These are phyloP conservation scores for Theobroma cacao DNA, from an alignment of 345 rosid genomes.

Conservation along the genomic window DNA sequence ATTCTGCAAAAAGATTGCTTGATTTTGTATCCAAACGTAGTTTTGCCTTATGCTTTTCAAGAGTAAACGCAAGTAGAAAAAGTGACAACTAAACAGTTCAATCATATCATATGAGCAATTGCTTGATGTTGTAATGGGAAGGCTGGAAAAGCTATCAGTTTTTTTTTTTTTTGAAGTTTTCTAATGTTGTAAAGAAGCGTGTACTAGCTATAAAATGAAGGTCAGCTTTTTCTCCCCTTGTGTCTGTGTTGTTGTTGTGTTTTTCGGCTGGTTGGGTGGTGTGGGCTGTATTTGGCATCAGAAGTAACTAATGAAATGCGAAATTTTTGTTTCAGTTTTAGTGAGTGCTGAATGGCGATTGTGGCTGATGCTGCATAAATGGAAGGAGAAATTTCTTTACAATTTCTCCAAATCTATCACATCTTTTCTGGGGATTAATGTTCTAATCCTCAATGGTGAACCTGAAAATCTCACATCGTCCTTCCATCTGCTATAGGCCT, in stretches of 20 bases:
- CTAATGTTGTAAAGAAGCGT: background rate
- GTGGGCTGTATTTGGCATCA: background rate
- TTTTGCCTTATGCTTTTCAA: background rate
- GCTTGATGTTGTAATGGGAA: background rate
- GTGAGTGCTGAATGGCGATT: conserved; percentile 29
- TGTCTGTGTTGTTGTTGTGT: background rate
- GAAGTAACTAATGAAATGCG: conserved; percentile 10
- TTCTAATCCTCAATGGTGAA: conserved; percentile 48
- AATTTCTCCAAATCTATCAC: conserved; percentile 26
- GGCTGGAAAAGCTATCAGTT: background rate
- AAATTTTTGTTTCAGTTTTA: conserved; percentile 18
- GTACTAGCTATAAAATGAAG: background rate
- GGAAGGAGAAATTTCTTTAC: conserved; percentile 31
- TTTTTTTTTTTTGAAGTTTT: background rate
- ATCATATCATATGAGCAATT: background rate
- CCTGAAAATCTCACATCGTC: conserved; percentile 40
- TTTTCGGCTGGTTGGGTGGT: background rate
- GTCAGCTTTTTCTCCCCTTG: background rate
- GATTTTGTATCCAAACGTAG: background rate
- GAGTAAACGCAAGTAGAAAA: background rate
- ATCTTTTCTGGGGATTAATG: conserved; percentile 47
- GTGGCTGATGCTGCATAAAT: conserved; percentile 43
- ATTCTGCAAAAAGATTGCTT: background rate
- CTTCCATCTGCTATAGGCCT: conserved; percentile 70
- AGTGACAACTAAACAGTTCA: background rate